Conservation (phyloP, 106 monocot species). For the Acorus gramineus region DNA sequence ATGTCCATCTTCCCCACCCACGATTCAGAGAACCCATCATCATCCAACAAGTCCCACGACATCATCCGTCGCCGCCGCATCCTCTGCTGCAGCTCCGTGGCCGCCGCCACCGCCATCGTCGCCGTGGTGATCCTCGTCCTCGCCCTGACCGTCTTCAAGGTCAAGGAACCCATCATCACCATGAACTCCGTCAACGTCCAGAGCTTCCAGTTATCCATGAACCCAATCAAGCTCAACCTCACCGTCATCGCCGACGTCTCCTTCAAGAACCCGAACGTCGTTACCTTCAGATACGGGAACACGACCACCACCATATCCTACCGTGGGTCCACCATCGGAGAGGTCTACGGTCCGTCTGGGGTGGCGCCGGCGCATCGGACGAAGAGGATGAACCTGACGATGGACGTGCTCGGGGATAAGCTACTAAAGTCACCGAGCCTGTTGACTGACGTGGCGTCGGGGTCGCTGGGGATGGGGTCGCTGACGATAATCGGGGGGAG, state of each 20-base stretch:
- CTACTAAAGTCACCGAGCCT: conserved; percentile 10
- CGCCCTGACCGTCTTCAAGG: conserved; percentile 31
- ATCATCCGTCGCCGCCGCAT: too few species aligned
- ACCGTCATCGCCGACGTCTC: conserved; percentile 2
- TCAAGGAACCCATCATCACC: conserved; percentile 33
- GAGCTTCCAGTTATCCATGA: background rate
- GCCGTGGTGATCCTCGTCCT: conserved; percentile 8
- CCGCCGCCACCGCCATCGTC: background rate
- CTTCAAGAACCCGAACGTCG: background rate
- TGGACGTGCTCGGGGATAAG: conserved; percentile 10
- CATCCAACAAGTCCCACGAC: too few species aligned
- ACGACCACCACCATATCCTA: background rate
- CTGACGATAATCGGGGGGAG: conserved; percentile 49
- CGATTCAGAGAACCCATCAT: too few species aligned
- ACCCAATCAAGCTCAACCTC: background rate
- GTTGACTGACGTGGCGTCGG: conserved; percentile 12
- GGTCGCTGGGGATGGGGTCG: conserved; percentile 19
- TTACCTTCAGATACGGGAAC: background rate
- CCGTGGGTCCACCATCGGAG: background rate
- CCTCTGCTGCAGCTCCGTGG: conserved; percentile 2
- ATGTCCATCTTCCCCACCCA: too few species aligned
- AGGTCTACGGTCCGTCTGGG: background rate
- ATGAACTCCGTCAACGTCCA: conserved; percentile 28
- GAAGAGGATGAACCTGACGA: background rate
- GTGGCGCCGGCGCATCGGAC: background rate